phyloP scores from a whole-genome alignment of 2,329 filamentous ascomycete genomes.

The Cercospora zeae-maydis region DNA sequence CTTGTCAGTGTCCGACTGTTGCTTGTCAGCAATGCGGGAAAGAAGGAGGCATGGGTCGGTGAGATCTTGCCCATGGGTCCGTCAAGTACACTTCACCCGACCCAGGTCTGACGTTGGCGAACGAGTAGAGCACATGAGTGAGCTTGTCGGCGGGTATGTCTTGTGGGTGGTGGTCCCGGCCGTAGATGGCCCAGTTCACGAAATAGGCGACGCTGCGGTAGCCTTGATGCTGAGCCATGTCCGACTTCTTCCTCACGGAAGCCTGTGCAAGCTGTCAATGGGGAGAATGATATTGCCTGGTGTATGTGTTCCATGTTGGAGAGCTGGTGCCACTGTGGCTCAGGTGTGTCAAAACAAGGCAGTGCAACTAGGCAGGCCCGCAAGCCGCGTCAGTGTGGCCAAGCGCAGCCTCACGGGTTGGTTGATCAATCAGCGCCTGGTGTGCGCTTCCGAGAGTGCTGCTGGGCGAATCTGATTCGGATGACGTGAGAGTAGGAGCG shows the following conservation, averaged over 20 bases:
- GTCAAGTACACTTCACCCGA: conserved; percentile 73
- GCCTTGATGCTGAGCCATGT: conserved; percentile 26
- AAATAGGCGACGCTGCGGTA: conserved; percentile 37
- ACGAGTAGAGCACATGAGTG: conserved; percentile 86
- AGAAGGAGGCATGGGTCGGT: neutral
- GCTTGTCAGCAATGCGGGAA: neutral
- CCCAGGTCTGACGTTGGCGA: conserved; percentile 78
- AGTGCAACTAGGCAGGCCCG: conserved; percentile 16
- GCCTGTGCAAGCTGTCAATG: neutral
- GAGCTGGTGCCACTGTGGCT: conserved; percentile 12
- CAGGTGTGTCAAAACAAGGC: conserved; percentile 19
- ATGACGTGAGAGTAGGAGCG: too few relatives aligned
- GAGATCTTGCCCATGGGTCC: conserved; percentile 52
- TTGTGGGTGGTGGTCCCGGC: conserved; percentile 71
- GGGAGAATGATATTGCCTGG: neutral
- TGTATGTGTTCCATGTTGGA: conserved; percentile 8
- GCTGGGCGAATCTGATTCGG: too few relatives aligned
- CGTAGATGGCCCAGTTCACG: conserved; percentile 39
- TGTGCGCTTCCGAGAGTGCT: too few relatives aligned
- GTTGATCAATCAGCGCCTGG: neutral
- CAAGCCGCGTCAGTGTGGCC: conserved; percentile 3
- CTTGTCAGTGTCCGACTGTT: conserved; percentile 60
- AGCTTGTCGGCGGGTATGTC: conserved; percentile 76
- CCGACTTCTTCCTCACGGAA: neutral
- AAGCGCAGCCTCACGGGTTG: conserved; percentile 1